Evolutionary conservation across 768 basidiomycete genomes (phyloP), one percentile per base, ranked within the genome.

Genomic region (Russula dissimulans): DNA sequence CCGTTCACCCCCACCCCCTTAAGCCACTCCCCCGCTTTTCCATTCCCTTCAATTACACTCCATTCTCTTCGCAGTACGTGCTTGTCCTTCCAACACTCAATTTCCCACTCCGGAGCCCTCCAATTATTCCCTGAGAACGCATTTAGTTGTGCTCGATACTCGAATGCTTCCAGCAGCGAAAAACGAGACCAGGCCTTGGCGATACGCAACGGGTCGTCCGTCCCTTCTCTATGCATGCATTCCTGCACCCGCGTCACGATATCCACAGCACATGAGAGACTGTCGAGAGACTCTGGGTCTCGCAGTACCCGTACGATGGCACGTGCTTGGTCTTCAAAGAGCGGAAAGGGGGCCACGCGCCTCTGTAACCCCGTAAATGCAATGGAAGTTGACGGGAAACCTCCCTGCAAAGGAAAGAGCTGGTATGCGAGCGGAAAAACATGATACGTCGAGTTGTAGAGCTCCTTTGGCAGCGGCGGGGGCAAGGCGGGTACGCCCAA

Each of bases 261-360:
- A n/a, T 73, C 78, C 29, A 72, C 71, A 0, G 76, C 73, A 66
- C 86, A 86, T 36, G 71, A 67, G 3, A 73, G 71, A 36, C 69
- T 57, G 62, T 89, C 78, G 7, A 89, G 71, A 22, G 76, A 70
- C 29, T 69, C 68, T 1, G 81, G 83, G 54, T 82, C 65, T 14
- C 74, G 73, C 60, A 89, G 86, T 0, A 78, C 81, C 26, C 76
- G 75, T 22, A 84, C 69, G 7, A 82, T 77, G 3, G 83, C 85
- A 0, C 79, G 80, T 0, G 86, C 85, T 71, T 95, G 94, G 0
- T 81, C 82, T 71, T 97, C 91, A 50, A 86, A 76, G 0, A 92
- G 67, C 1, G 90, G 91, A 60, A 95, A 80, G 3, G 92, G 93
- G 0, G 78, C 78, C 26, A 90, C 82, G 38, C 75, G 73, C 31